Evolutionary conservation across 1,139 yeast genomes (phyloP).

Genomic region (Candida dubliniensis): DNA sequence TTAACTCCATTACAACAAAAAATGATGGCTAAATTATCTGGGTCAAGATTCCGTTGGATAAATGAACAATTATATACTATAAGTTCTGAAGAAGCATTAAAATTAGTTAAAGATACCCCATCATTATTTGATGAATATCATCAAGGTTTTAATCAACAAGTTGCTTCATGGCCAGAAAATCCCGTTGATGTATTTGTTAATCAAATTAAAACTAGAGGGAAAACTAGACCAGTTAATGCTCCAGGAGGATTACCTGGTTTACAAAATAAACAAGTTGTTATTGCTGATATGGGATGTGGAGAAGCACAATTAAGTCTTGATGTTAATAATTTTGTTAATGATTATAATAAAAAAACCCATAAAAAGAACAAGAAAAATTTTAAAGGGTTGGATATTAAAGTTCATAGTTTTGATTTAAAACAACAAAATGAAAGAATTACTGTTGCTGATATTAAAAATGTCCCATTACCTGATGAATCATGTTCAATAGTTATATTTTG

Average conservation of each 20-base stretch:
- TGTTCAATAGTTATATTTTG: conserved; percentile 88
- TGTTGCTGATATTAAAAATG: conserved; percentile 91
- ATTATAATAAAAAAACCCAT: conserved; percentile 32
- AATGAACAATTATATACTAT: conserved; percentile 92
- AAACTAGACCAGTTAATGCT: conserved; percentile 73
- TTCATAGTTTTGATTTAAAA: conserved; percentile 88
- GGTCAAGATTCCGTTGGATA: conserved; percentile 96
- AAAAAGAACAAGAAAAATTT: conserved; percentile 36
- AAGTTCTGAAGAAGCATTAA: conserved; percentile 72
- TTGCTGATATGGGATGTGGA: conserved; percentile 99
- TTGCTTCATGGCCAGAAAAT: conserved; percentile 96
- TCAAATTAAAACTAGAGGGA: conserved; percentile 59
- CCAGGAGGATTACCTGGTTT: conserved; percentile 93
- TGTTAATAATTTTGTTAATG: conserved; percentile 50
- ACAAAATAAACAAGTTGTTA: conserved; percentile 53
- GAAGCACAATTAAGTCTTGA: conserved; percentile 85
- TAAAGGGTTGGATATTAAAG: conserved; percentile 48
- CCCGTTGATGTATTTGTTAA: conserved; percentile 88
- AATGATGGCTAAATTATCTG: conserved; percentile 92
- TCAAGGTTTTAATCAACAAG: conserved; percentile 92
- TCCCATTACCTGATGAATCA: conserved; percentile 77
- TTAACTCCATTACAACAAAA: conserved; percentile 91
- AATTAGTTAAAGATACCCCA: conserved; percentile 77
- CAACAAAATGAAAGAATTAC: conserved; percentile 85
- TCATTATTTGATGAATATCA: conserved; percentile 91